These are phyloP conservation scores for Hsuehochloa calcarea DNA, from an alignment of 176 grass and related monocot genomes.

Conservation along the genomic window DNA sequence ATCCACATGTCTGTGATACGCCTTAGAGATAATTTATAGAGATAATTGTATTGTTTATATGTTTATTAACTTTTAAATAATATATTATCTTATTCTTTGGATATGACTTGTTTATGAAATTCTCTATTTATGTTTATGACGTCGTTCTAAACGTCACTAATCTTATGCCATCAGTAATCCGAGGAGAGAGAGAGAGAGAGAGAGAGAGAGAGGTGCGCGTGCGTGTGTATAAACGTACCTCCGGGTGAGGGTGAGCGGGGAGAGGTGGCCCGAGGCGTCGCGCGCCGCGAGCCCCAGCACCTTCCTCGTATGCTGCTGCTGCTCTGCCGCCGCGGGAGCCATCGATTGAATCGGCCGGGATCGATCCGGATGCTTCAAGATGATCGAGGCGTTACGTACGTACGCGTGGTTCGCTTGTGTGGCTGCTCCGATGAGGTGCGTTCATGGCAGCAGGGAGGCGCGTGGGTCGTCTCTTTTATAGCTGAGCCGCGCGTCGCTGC, in stretches of 20 bases:
- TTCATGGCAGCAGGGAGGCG: neutral
- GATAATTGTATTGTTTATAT: too few relatives aligned
- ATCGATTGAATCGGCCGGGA: neutral
- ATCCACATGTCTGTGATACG: too few relatives aligned
- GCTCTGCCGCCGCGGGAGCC: slow-evolving; percentile 34
- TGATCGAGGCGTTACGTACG: neutral
- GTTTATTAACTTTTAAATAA: too few relatives aligned
- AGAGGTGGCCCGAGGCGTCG: slow-evolving; percentile 60
- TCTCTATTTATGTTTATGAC: too few relatives aligned
- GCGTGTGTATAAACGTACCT: slow-evolving; percentile 14
- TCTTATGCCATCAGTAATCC: too few relatives aligned
- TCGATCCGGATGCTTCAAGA: neutral
- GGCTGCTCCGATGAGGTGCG: neutral
- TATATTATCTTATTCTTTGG: too few relatives aligned
- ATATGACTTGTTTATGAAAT: too few relatives aligned
- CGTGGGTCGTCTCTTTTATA: neutral
- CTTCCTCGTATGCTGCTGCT: slow-evolving; percentile 49
- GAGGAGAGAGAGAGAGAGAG: too few relatives aligned
- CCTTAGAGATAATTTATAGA: too few relatives aligned
- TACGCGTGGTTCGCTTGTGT: too few relatives aligned
- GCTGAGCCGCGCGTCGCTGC: neutral
- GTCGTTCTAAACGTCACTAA: too few relatives aligned
- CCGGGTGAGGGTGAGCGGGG: slow-evolving; percentile 51
- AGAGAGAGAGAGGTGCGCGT: too few relatives aligned
- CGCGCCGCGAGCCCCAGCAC: slow-evolving; percentile 51